Evolutionary conservation across 1,139 yeast species (phyloP).

Genomic region (Suhomyces terraborum): DNA sequence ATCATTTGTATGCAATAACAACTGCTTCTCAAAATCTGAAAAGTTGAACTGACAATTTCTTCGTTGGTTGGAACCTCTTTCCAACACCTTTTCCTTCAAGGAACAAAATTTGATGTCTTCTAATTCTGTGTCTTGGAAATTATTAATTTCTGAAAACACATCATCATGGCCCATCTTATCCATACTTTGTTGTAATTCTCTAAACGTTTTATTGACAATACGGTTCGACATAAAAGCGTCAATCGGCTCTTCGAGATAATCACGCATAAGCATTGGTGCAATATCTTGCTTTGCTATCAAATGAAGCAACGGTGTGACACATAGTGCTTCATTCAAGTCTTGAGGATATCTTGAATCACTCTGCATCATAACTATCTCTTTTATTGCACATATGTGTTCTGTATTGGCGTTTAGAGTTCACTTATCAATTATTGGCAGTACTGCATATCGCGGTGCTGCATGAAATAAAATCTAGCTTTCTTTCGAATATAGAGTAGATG

Average conservation of each 20-base stretch:
- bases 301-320: slow-evolving; percentile 33
- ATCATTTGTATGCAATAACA: slow-evolving; percentile 10
- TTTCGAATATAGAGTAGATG: no score
- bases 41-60: background rate
- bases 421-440: background rate
- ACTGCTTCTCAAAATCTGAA: slow-evolving; percentile 12
- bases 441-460: no score
- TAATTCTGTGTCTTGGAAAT: slow-evolving; percentile 19
- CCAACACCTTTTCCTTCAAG: background rate
- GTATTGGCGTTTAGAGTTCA: background rate
- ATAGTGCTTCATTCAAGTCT: slow-evolving; percentile 27
- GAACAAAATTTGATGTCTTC: slow-evolving; percentile 17
- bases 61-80: background rate
- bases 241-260: slow-evolving; percentile 13
- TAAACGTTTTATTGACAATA: background rate
- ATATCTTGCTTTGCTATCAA: slow-evolving; percentile 34
- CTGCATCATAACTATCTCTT: slow-evolving; percentile 1
- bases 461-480: no score
- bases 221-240: slow-evolving; percentile 1
- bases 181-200: background rate
- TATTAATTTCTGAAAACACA: background rate
- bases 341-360: slow-evolving; percentile 16
- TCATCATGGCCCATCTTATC: slow-evolving; percentile 2
- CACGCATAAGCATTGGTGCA: slow-evolving; percentile 23
- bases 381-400: background rate